Base-by-base conservation (phyloP, 2,329 filamentous ascomycete genomes). In the Fusarium tupiense region DNA sequence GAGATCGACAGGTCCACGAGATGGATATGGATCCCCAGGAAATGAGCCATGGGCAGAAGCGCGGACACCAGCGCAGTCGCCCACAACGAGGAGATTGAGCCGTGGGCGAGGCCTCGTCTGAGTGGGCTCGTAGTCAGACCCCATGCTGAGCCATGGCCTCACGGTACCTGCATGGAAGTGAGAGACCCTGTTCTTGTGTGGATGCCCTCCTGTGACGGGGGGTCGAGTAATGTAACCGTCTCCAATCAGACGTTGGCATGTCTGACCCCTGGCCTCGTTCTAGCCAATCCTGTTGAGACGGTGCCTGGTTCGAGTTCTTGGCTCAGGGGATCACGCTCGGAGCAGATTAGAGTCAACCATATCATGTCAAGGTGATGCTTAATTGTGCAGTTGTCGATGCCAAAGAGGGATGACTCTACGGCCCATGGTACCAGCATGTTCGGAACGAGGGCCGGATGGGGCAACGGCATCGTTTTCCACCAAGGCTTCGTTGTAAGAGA, bases 1-100 rank as follows among this genome's bases (percentile, higher is more conserved):
- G 72, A 77, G 76, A 78, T 78, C 74, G 73, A 76, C 75, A 73
- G 66, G 73, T 65, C 62, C 66, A 65, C 64, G 68, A 76, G 66
- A 73, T 70, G 58, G 67, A 60, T 64, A 78, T 74, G 76, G 76
- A 73, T 50, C 73, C 70, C 63, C 59, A 77, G 76, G 76, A 78
- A 78, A 78, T 78, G 76, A 78, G 76, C 61, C 64, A 64, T 72
- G 68, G 61, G 64, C 57, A 73, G 67, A 61, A 72, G 69, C 67
- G 72, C 76, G 74, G 75, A 64, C 75, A 64, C 62, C 70, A 75
- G 62, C 70, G 61, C 64, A 62, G 60, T 52, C 67, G 64, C 61
- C 56, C 72, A 63, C 57, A 46, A 43, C 65, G 56, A 72, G 64
- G 74, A 76, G 74, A 76, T 76, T 76, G 72, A 75, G 54, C 67